Base-by-base conservation (phyloP, 2,329 filamentous ascomycete species). In the Cephalotrichum gorgonifer region DNA sequence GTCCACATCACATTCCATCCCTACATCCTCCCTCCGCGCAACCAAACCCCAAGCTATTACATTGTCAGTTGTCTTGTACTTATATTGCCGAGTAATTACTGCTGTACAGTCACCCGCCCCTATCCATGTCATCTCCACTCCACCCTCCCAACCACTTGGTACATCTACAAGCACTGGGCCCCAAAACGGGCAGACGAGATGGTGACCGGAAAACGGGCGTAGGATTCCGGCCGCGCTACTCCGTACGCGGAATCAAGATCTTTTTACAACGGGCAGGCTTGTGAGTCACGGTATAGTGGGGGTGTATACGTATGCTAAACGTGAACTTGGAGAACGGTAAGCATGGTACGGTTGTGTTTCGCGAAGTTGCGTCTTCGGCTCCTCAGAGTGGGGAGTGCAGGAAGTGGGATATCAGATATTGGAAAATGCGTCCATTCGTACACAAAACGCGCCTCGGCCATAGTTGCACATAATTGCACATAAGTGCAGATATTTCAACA, bases 51-150 rank as follows among this genome's bases (percentile, higher is more conserved):
- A n/a, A n/a, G n/a, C n/a, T n/a, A n/a, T n/a, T n/a, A n/a, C n/a
- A n/a, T n/a, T n/a, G n/a, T n/a, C n/a, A n/a, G n/a, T n/a, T n/a
- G n/a, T n/a, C n/a, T n/a, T n/a, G n/a, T n/a, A 3, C n/a, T n/a
- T n/a, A n/a, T n/a, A n/a, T n/a, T n/a, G n/a, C n/a, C n/a, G n/a
- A n/a, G n/a, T n/a, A n/a, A n/a, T n/a, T n/a, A n/a, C n/a, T n/a
- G n/a, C n/a, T n/a, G n/a, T n/a, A n/a, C n/a, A 9, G 35, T 39
- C n/a, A 22, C 35, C 27, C 27, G 12, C 27, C 9, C 7, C 35
- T n/a, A n/a, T 9, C 35, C 35, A 39, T 39, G 35, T 39, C 35
- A 20, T 39, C 35, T 41, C 45, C 45, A 47, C 45, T 17, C 31
- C 45, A 45, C 43, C 43, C 30, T 22, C 27, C 20, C 43, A 22